Base-by-base conservation (phyloP, 257 asterid genomes). In the Ballota nigra region DNA sequence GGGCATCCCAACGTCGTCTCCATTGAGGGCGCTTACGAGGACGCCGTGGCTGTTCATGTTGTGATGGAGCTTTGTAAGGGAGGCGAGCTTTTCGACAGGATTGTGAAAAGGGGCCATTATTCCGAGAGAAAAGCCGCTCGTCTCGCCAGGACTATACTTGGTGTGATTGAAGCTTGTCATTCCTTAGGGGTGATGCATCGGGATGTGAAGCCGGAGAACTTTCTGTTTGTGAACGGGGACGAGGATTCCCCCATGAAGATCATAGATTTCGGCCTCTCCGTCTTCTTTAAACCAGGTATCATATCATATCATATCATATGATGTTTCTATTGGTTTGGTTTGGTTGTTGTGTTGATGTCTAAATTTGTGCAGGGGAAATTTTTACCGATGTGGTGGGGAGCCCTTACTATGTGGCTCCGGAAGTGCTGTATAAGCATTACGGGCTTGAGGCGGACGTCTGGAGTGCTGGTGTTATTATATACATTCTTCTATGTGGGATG, bases 151-250 rank as follows among this genome's bases (percentile, higher is more conserved):
- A 78, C 85, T 20, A 91, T 91, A 11, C 81, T 89, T 55, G 92
- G 91, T 34, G 92, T 89, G 6, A 83, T 91, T 3, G 86, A 89
- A 57, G 70, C 91, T 16, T 89, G 97, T 52, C 97, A 89, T 63
- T 86, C 97, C 6, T 71, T 91, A 51, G 98, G 98, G 16, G 98
- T 89, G 38, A 85, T 89, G 96, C 98, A 92, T 31, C 74, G 98
- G 45, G 98, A 92, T 59, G 67, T 92, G 33, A 92, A 92, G 84
- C 98, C 96, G 2, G 98, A 89, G 82, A 92, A 91, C 70, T 91
- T 91, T 40, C 85, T 91, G 18, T 91, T 91, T 70, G 78, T 85
- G 23, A 63, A 79, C 45, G 84, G 66, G 59, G 82, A 77, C 55
- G 97, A 91, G 86, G 96, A 91, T 57, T 81, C 97, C 0, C 83